A percentile compares a stretch with the other conserved stretches of the same genome.
phyloP scores from a whole-genome alignment of 1,284 basidiomycete genomes.

The Ganoderma lingzhi region DNA sequence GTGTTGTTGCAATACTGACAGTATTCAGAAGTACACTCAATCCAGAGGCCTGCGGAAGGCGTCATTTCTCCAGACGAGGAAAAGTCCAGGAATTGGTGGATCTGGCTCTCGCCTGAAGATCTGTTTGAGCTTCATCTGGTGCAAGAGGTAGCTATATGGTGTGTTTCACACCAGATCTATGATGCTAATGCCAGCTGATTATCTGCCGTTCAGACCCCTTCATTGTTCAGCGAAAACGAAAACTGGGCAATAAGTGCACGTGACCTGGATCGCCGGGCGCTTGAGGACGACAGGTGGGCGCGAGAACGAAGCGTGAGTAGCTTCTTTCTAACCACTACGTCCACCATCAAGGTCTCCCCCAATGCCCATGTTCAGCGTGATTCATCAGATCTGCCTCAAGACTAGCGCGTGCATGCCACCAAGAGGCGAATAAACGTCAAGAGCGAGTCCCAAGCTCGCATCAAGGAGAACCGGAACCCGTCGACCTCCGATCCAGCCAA shows the following conservation, averaged over 20 bases:
- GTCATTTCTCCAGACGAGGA: not conserved
- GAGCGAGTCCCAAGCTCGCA: conserved; percentile 11
- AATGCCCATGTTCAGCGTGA: conserved; percentile 17
- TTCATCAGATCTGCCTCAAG: conserved; percentile 23
- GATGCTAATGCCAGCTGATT: not conserved
- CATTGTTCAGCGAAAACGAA: not conserved
- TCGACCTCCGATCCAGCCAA: not conserved
- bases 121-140: not conserved
- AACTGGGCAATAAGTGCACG: not conserved
- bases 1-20: not conserved
- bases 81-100: not conserved
- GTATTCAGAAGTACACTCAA: not conserved
- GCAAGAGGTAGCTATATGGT: not conserved
- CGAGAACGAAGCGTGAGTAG: conserved; percentile 20
- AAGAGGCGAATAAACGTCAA: conserved; percentile 9
- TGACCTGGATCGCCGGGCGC: conserved; percentile 19
- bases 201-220: not conserved
- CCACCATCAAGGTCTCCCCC: conserved; percentile 17
- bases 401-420: conserved; percentile 5
- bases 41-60: not conserved
- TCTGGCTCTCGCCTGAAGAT: not conserved
- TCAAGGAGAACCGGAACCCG: not conserved
- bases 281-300: not conserved
- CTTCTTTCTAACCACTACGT: conserved; percentile 21
- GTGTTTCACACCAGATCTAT: not conserved